A percentile compares a stretch with the other conserved stretches of the same genome.
phyloP scores from a whole-genome alignment of 2,329 filamentous ascomycete genomes.

The Alternaria sp. region DNA sequence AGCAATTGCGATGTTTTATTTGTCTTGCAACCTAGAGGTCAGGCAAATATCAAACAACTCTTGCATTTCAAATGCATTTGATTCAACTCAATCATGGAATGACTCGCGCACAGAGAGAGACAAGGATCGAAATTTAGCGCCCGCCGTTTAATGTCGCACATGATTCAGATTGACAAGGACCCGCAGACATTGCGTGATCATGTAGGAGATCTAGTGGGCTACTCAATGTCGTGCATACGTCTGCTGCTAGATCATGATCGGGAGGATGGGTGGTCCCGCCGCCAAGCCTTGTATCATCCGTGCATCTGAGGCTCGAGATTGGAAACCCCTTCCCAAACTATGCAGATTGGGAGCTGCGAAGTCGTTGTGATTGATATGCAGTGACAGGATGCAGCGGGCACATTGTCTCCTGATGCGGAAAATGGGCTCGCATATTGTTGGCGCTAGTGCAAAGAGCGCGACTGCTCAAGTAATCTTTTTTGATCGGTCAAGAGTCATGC shows the following conservation, averaged over 20 bases:
- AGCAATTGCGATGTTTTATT: neutral
- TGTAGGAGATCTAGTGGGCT: neutral
- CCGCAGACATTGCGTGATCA: neutral
- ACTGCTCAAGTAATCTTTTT: neutral
- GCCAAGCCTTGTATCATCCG: neutral
- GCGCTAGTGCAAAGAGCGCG: neutral
- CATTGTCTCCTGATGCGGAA: neutral
- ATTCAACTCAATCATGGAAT: neutral
- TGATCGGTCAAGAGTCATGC: neutral
- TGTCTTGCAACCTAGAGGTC: neutral
- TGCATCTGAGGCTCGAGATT: neutral
- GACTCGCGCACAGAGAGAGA: neutral
- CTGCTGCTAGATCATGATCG: neutral
- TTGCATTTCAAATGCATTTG: neutral
- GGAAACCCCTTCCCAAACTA: neutral
- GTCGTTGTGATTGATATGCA: neutral
- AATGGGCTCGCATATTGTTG: neutral
- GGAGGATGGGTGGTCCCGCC: neutral
- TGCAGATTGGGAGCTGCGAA: neutral
- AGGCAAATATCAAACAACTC: neutral
- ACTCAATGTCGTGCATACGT: neutral
- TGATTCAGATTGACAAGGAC: neutral
- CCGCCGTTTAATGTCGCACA: neutral
- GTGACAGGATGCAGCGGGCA: neutral
- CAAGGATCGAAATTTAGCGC: neutral